phyloP scores from a whole-genome alignment of 1,139 yeast species.

The Candida sanyaensis region DNA sequence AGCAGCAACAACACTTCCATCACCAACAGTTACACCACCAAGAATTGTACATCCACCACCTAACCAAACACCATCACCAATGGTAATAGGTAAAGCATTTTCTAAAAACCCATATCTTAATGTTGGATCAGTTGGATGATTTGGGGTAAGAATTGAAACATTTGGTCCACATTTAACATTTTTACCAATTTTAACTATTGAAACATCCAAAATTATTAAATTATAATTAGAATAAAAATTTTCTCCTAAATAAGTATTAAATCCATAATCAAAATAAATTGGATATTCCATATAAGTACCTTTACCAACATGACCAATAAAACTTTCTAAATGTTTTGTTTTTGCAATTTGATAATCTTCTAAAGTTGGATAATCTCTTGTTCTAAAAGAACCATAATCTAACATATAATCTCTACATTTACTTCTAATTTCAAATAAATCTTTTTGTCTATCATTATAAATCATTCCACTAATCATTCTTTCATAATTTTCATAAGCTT shows the following conservation, averaged over 20 bases:
- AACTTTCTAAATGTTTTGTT: conserved; percentile 29
- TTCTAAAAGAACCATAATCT: conserved; percentile 41
- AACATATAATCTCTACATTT: conserved; percentile 15
- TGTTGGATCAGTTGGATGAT: conserved; percentile 60
- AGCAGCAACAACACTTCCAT: conserved; percentile 65
- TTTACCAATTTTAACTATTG: conserved; percentile 63
- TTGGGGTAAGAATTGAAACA: conserved; percentile 60
- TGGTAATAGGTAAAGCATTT: conserved; percentile 54
- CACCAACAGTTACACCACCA: conserved; percentile 70
- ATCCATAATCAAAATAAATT: conserved; percentile 59
- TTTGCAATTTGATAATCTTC: conserved; percentile 32
- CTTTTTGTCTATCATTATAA: conserved; percentile 13
- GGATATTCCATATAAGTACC: conserved; percentile 52
- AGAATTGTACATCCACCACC: conserved; percentile 56
- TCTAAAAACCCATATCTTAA: conserved; percentile 49
- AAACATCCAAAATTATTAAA: conserved; percentile 58
- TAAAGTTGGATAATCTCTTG: conserved; percentile 35
- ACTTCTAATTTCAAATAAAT: conserved; percentile 14
- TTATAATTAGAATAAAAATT: conserved; percentile 58
- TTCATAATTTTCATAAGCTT: conserved; percentile 34
- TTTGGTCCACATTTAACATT: conserved; percentile 64
- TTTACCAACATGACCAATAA: conserved; percentile 48
- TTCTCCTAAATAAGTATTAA: conserved; percentile 51
- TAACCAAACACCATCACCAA: conserved; percentile 69
- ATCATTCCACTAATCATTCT: conserved; percentile 32